These are phyloP conservation scores for Ormosia semicastrata DNA, from an alignment of 306 rosid species.

Conservation along the genomic window DNA sequence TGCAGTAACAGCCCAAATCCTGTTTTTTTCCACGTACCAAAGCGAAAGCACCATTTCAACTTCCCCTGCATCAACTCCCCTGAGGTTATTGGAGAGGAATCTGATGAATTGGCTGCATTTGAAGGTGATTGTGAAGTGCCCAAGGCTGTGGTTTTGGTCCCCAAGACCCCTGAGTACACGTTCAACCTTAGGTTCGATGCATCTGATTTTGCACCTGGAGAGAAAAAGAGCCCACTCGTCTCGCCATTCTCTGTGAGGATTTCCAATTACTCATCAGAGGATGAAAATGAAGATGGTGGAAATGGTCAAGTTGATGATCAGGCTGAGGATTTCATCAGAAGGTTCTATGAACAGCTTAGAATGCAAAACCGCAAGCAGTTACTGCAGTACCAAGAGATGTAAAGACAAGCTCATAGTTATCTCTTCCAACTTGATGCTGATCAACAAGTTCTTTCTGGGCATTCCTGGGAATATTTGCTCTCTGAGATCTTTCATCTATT, in stretches of 20 bases:
- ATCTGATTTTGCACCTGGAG: slow-evolving; percentile 25
- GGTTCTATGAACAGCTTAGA: slow-evolving; percentile 57
- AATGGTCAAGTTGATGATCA: slow-evolving; percentile 46
- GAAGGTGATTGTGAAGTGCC: background rate
- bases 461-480: background rate
- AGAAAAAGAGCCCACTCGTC: slow-evolving; percentile 17
- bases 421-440: background rate
- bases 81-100: slow-evolving; percentile 25
- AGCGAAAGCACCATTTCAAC: slow-evolving; percentile 44
- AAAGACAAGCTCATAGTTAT: background rate
- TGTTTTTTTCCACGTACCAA: slow-evolving; percentile 46
- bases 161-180: slow-evolving; percentile 38
- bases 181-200: slow-evolving; percentile 31
- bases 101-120: background rate
- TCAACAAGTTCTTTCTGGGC: background rate
- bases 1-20: slow-evolving; percentile 61
- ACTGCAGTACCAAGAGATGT: slow-evolving; percentile 33
- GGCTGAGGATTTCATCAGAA: slow-evolving; percentile 60
- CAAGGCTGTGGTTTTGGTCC: slow-evolving; percentile 26
- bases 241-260: slow-evolving; percentile 40
- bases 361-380: slow-evolving; percentile 42
- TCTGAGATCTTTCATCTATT: background rate
- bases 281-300: slow-evolving; percentile 29
- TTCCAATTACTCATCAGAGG: slow-evolving; percentile 48
- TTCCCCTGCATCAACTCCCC: slow-evolving; percentile 55